phyloP scores from a whole-genome alignment of 2,329 filamentous ascomycete genomes.

The Fusarium continuum region DNA sequence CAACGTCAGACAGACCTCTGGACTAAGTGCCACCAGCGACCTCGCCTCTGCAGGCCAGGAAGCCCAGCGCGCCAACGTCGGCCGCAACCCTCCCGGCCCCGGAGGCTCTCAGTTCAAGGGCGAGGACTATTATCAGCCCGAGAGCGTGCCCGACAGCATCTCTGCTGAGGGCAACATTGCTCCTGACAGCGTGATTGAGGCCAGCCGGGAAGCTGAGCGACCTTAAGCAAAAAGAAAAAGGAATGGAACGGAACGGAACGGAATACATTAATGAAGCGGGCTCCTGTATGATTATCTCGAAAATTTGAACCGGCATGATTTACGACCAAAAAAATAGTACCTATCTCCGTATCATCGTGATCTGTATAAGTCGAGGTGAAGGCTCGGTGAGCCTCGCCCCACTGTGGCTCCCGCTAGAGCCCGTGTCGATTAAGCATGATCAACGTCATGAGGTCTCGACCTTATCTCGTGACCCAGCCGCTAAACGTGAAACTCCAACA shows the following conservation, averaged over 20 bases:
- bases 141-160: slow-evolving; percentile 54
- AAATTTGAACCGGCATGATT: slow-evolving; percentile 26
- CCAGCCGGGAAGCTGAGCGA: slow-evolving; percentile 42
- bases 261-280: slow-evolving; percentile 4
- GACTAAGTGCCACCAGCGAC: slow-evolving; percentile 41
- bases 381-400: slow-evolving; percentile 8
- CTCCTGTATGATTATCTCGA: slow-evolving; percentile 17
- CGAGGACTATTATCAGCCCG: slow-evolving; percentile 52
- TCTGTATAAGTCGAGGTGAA: background rate
- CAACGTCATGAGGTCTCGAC: slow-evolving; percentile 36
- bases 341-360: background rate
- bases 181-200: slow-evolving; percentile 53
- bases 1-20: slow-evolving; percentile 34
- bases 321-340: background rate
- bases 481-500: slow-evolving; percentile 4
- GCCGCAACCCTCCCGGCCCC: slow-evolving; percentile 47
- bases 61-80: slow-evolving; percentile 52
- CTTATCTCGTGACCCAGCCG: slow-evolving; percentile 28
- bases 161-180: slow-evolving; percentile 54
- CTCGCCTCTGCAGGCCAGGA: slow-evolving; percentile 49
- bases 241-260: background rate
- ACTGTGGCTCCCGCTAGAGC: slow-evolving; percentile 17
- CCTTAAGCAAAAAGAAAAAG: background rate
- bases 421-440: slow-evolving; percentile 25
- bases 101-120: slow-evolving; percentile 54